Evolutionary conservation across 257 asterid genomes (phyloP), one percentile per base, ranked within the genome.

Genomic region (Voacanga thouarsii): DNA sequence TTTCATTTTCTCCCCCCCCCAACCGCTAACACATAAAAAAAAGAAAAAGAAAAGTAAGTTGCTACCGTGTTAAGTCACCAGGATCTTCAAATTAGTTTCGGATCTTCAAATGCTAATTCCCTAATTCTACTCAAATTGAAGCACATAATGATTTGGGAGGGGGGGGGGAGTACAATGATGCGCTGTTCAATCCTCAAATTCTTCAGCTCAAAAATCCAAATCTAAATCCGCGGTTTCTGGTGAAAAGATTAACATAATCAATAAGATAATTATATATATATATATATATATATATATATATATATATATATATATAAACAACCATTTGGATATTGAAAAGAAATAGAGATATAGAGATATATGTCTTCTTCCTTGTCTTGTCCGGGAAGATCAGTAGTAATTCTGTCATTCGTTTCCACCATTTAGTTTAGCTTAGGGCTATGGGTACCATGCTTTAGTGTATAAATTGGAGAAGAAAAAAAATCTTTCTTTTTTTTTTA

Each of bases 201-300:
- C 88, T 89, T 89, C 84, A 87, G 93, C 89, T 89, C 93, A 15
- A 87, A 87, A 30, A 87, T 87, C 91, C 92, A 89, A 33, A 89
- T 88, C 85, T 88, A 86, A 63, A 85, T 85, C n/a, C 88, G 85
- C 15, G 90, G 87, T 84, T 90, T 85, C 91, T 88, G 91, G 78
- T 68, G 61, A 75, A 72, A 37, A 53, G 6, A 37, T 63, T 71
- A 23, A 60, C 26, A 67, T 23, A 64, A 64, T 61, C n/a, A 26
- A 7, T 39, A 39, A 80, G 51, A 39, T 9, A 53, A 7, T 53
- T 44, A n/a, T n/a, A n/a, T n/a, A n/a, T n/a, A n/a, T n/a, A n/a
- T n/a, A n/a, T n/a, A n/a, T n/a, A n/a, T 33, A 33, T 33, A 33
- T 33, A 1, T 33, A 33, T 33, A 33, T 33, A 33, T 1, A 33